Base-by-base conservation (phyloP, 2,329 filamentous ascomycete genomes). In the Cladosporium sp. region DNA sequence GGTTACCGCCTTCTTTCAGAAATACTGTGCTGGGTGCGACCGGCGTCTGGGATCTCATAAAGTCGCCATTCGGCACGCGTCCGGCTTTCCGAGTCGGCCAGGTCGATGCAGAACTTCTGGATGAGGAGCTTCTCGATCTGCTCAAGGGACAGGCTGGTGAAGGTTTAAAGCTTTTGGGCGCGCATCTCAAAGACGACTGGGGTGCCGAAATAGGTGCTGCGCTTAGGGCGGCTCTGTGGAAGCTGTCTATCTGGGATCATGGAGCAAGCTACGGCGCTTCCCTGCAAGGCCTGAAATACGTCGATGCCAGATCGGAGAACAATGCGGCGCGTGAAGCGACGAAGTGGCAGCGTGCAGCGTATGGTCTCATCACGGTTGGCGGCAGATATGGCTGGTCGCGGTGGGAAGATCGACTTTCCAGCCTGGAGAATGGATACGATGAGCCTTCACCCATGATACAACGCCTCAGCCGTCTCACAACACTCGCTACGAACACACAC, bases 161-260 rank as follows among this genome's bases (percentile, higher is more conserved):
- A 58, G 93, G 84, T 11, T 73, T 97, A 52, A 95, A 91, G 66
- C 93, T 96, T 68, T 86, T 91, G 58, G 85, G 86, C 41, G 85
- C 77, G 13, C 82, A 91, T 67, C 71, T 95, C 39, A 82, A 86
- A 52, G 89, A 96, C 67, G 88, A 95, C 63, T 96, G 89, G 84
- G 84, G 84, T 12, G 78, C 88, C 47, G 93, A 97, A 71, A 92
- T 97, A 48, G 77, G 86, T 55, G 77, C 96, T 22, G 80, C 76
- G 0, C 76, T 99, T 50, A 80, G 92, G 41, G 82, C 86, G 2
- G 75, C 90, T 3, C 75, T 99, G 7, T 99, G 96, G 77, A 99
- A 99, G 71, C 80, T 99, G 55, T 89, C 88, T 13, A 85, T 99
- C 52, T 99, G 93, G 93, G 91, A 97, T 68, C 89, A 96, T 68